phyloP scores from a whole-genome alignment of 768 basidiomycete genomes.

The Piloderma croceum region DNA sequence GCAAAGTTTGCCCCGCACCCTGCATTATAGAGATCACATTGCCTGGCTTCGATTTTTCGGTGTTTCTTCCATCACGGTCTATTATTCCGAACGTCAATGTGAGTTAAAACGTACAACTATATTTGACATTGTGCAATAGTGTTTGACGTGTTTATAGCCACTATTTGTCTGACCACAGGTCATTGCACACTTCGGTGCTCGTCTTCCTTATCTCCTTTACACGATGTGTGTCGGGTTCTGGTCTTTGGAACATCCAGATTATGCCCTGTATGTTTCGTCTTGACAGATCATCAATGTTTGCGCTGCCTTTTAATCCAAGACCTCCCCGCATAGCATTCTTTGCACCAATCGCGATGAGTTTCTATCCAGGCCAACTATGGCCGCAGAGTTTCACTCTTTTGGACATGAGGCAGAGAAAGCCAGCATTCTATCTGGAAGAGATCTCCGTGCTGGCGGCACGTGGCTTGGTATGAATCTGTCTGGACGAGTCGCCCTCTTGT shows the following conservation, averaged over 20 bases:
- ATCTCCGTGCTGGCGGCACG: constrained; percentile 68
- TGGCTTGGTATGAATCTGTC: constrained; percentile 71
- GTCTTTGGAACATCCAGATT: constrained; percentile 70
- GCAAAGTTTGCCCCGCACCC: no score
- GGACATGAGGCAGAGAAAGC: constrained; percentile 27
- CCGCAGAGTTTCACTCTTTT: constrained; percentile 68
- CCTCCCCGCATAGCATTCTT: constrained; percentile 46
- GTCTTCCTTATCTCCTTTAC: constrained; percentile 1
- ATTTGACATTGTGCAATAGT: no score
- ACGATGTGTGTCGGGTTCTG: constrained; percentile 77
- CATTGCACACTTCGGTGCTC: no score
- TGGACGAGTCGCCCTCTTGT: constrained; percentile 72
- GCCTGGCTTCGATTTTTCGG: no score
- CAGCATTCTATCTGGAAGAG: constrained; percentile 67
- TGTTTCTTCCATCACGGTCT: no score
- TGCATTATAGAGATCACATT: no score
- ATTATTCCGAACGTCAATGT: no score
- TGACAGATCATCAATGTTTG: background rate
- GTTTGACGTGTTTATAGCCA: no score
- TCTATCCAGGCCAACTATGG: constrained; percentile 57
- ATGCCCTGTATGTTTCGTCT: constrained; percentile 53
- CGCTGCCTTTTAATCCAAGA: no score
- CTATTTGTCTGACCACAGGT: no score
- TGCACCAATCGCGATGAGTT: constrained; percentile 76
- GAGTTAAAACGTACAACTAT: no score